Percentiles rank a stretch among this genome's conserved stretches.
phyloP scores from a whole-genome alignment of 805 yeast genomes.

The Pichia deserticola region DNA sequence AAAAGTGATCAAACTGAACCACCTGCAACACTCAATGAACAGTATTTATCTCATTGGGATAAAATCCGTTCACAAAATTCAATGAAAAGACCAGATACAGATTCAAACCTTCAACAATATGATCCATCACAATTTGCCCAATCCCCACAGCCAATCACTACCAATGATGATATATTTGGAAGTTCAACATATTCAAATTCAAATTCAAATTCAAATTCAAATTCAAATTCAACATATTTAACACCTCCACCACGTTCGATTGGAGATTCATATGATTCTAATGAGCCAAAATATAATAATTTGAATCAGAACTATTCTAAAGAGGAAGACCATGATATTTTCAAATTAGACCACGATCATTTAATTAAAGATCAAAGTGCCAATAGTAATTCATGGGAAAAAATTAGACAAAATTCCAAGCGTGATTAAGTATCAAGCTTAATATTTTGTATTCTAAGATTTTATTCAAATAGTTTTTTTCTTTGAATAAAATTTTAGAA shows the following conservation, averaged over 20 bases:
- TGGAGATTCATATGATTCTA: constrained; percentile 6
- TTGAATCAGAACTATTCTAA: too few relatives aligned
- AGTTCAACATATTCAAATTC: too few relatives aligned
- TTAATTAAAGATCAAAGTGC: too few relatives aligned
- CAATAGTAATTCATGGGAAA: too few relatives aligned
- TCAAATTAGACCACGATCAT: too few relatives aligned
- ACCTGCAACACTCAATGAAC: constrained; percentile 2
- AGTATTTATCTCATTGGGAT: constrained; percentile 15
- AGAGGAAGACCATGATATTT: neutral
- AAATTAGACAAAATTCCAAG: neutral
- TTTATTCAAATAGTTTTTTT: too few relatives aligned
- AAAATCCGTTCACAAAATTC: constrained; percentile 11
- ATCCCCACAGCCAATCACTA: neutral
- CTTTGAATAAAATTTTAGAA: too few relatives aligned
- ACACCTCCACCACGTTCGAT: neutral
- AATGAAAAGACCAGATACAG: too few relatives aligned
- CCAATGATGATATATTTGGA: neutral
- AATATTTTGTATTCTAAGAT: too few relatives aligned
- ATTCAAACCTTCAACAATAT: too few relatives aligned
- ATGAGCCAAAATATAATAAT: neutral
- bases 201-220: neutral
- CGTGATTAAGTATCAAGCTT: neutral
- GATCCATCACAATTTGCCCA: too few relatives aligned
- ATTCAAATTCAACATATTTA: neutral
- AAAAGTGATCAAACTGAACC: neutral